Evolutionary conservation across 1,139 yeast genomes (phyloP).

Genomic region (Tardiomyces depauwii): DNA sequence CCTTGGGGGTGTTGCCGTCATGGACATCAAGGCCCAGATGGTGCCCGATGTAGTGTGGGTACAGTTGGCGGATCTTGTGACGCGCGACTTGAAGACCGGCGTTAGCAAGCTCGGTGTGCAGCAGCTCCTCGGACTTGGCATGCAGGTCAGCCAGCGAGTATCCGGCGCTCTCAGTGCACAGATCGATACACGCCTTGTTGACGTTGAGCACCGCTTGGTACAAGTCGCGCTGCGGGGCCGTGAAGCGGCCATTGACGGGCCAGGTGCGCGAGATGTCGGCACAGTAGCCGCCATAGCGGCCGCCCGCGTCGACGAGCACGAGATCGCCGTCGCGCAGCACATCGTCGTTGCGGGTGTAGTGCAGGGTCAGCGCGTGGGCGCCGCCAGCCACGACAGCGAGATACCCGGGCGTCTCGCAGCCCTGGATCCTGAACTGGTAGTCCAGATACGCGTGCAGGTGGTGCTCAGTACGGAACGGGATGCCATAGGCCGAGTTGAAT

Average conservation of each 20-base stretch:
- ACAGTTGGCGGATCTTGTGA: slow-evolving; percentile 29
- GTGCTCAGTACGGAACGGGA: slow-evolving; percentile 57
- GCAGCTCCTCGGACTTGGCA: slow-evolving; percentile 45
- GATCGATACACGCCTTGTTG: slow-evolving; percentile 64
- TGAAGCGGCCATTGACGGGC: slow-evolving; percentile 72
- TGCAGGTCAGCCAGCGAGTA: slow-evolving; percentile 69
- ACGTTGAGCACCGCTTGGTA: slow-evolving; percentile 82
- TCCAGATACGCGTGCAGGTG: slow-evolving; percentile 74
- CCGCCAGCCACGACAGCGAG: slow-evolving; percentile 97
- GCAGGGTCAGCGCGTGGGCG: slow-evolving; percentile 71
- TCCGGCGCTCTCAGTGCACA: slow-evolving; percentile 43
- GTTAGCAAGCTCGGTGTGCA: slow-evolving; percentile 56
- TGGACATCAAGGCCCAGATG: slow-evolving; percentile 90
- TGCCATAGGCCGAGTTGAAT: slow-evolving; percentile 62
- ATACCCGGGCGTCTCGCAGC: slow-evolving; percentile 85
- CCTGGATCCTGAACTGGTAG: slow-evolving; percentile 71
- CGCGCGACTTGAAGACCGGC: slow-evolving; percentile 47
- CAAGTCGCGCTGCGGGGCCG: slow-evolving; percentile 69
- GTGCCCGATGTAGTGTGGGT: slow-evolving; percentile 95
- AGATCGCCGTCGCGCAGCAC: slow-evolving; percentile 61
- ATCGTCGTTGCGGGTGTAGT: slow-evolving; percentile 84
- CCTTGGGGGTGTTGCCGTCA: slow-evolving; percentile 49
- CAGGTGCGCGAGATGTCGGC: slow-evolving; percentile 95
- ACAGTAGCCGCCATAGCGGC: slow-evolving; percentile 86
- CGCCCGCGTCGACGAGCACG: slow-evolving; percentile 94